These are phyloP conservation scores for Cercis canadensis DNA, from an alignment of 306 rosid species.

Conservation along the genomic window DNA sequence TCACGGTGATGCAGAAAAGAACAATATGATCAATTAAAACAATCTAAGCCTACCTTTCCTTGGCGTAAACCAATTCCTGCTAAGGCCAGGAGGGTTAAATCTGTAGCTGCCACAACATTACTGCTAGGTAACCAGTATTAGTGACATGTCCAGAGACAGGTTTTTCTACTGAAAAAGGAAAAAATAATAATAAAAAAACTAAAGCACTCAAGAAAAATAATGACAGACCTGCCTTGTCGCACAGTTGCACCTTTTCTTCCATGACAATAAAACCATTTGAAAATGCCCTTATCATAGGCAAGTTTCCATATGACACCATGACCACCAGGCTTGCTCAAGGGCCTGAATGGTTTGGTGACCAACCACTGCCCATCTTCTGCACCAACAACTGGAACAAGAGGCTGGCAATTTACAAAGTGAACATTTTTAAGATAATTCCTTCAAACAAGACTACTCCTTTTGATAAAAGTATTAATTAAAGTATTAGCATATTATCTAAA, in stretches of 20 bases:
- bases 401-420: constrained; percentile 67
- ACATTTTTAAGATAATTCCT: constrained; percentile 35
- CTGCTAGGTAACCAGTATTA: constrained; percentile 64
- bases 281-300: constrained; percentile 88
- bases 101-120: constrained; percentile 95
- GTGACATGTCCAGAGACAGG: constrained; percentile 34
- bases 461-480: constrained; percentile 26
- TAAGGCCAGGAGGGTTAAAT: constrained; percentile 87
- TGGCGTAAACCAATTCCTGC: constrained; percentile 90
- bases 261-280: constrained; percentile 82
- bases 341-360: constrained; percentile 71
- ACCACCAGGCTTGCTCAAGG: constrained; percentile 95
- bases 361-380: constrained; percentile 94
- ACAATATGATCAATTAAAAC: constrained; percentile 31
- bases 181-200: constrained; percentile 1
- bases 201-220: constrained; percentile 28
- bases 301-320: constrained; percentile 98
- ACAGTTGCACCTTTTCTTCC: constrained; percentile 96
- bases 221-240: constrained; percentile 92
- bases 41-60: constrained; percentile 66
- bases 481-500: constrained; percentile 34
- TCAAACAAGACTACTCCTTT: constrained; percentile 31
- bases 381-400: constrained; percentile 91
- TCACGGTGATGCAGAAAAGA: constrained; percentile 7
- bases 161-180: constrained; percentile 27